These are phyloP conservation scores for rapeseed (Brassica napus) DNA, from an alignment of 345 rosid species.

Conservation along the genomic window Da-Ae NC_063445.1:29857001-29857500, in stretches of 20 bases:
- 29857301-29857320: slow-evolving; percentile 56
- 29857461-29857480: slow-evolving; percentile 43
- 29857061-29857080: slow-evolving; percentile 44
- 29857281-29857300: slow-evolving; percentile 50
- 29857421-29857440: slow-evolving; percentile 49
- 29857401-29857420: slow-evolving; percentile 58
- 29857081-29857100: slow-evolving; percentile 66
- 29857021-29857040: slow-evolving; percentile 65
- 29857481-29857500: slow-evolving; percentile 53
- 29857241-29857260: slow-evolving; percentile 56
- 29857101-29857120: slow-evolving; percentile 85
- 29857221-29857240: slow-evolving; percentile 42
- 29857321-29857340: slow-evolving; percentile 79
- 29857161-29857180: slow-evolving; percentile 63
- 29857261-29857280: slow-evolving; percentile 60
- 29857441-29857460: slow-evolving; percentile 34
- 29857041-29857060: slow-evolving; percentile 67
- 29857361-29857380: slow-evolving; percentile 76
- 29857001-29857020: slow-evolving; percentile 81
- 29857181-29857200: slow-evolving; percentile 49
- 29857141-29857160: slow-evolving; percentile 82
- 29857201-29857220: slow-evolving; percentile 49
- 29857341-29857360: slow-evolving; percentile 64
- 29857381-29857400: slow-evolving; percentile 57
- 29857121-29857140: slow-evolving; percentile 63